phyloP scores from a whole-genome alignment of 2,329 filamentous ascomycete genomes.

The Aureobasidium pullulans region DNA sequence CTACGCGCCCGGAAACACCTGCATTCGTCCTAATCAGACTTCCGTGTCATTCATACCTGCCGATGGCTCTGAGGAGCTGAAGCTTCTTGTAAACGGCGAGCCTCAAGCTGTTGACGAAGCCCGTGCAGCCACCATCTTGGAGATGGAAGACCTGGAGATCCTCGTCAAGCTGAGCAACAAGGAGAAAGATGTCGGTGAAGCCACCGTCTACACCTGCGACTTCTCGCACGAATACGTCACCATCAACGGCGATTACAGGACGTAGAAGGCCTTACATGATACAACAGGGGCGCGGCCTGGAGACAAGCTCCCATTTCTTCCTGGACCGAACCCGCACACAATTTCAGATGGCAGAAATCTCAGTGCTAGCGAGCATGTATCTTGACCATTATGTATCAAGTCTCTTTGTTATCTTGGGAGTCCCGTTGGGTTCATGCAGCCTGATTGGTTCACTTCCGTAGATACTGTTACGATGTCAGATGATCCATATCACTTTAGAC shows the following conservation, averaged over 20 bases:
- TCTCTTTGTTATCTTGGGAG: too few species aligned
- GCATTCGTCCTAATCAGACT: slow-evolving; percentile 61
- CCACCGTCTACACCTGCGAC: slow-evolving; percentile 78
- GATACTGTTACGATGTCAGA: too few species aligned
- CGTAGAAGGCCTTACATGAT: slow-evolving; percentile 21
- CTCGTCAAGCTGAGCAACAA: slow-evolving; percentile 61
- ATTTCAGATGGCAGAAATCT: too few species aligned
- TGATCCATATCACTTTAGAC: too few species aligned
- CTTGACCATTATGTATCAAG: too few species aligned
- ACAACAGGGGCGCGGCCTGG: background rate
- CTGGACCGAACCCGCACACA: background rate
- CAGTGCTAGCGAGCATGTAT: too few species aligned
- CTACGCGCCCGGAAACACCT: slow-evolving; percentile 60
- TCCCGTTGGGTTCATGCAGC: too few species aligned
- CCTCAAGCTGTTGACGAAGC: slow-evolving; percentile 71
- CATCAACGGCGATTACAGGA: slow-evolving; percentile 62
- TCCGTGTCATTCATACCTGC: slow-evolving; percentile 71
- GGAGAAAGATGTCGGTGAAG: slow-evolving; percentile 34
- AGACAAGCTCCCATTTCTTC: too few species aligned
- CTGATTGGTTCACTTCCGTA: too few species aligned
- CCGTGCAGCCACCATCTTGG: slow-evolving; percentile 68
- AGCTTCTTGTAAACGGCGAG: slow-evolving; percentile 70
- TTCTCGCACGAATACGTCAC: slow-evolving; percentile 76
- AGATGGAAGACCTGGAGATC: slow-evolving; percentile 73
- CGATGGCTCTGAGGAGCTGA: slow-evolving; percentile 69